Base-by-base conservation (phyloP, 345 rosid species). In the Durio zibethinus region DNA sequence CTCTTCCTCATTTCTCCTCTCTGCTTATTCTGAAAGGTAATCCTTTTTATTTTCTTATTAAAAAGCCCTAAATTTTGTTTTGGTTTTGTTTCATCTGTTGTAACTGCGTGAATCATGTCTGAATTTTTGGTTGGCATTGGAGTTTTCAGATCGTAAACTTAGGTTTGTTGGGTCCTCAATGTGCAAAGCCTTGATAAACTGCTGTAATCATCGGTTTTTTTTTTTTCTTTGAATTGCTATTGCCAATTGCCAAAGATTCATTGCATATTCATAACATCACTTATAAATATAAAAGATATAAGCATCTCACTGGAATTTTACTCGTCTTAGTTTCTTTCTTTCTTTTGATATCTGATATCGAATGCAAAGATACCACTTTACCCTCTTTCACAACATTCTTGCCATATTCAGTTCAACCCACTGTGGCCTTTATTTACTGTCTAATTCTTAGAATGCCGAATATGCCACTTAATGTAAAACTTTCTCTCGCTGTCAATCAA, bases 21-120 rank as follows among this genome's bases (percentile, higher is more conserved):
- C 67, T 42, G 38, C 54, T 29, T 72, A 43, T 64, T 69, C 83
- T 82, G 40, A 82, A 80, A 82, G 84, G 88, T 78, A 48, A 64
- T 40, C 16, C 35, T 27, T 50, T 35, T 11, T 47, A 64, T 53
- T 29, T 35, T 66, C 60, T 61, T 20, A 1, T 45, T 31, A 4
- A 21, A 73, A 76, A n/a, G 35, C 36, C 40, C 29, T 23, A n/a
- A n/a, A n/a, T 63, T 77, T 72, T 45, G 21, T 81, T 12, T 65
- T 43, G 66, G 67, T 70, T 77, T 71, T 60, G 63, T 71, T 74
- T 75, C 76, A 67, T 82, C 77, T 63, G 16, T 45, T 73, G 7
- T 48, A 36, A 14, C 35, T 63, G 47, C 38, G 25, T 43, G 48
- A 56, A 45, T 76, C 48, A 11, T 60, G 23, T 68, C 47, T 72